These are phyloP conservation scores for Yarrowia yakushimensis DNA, from an alignment of 805 yeast genomes.

Conservation along the genomic window DNA sequence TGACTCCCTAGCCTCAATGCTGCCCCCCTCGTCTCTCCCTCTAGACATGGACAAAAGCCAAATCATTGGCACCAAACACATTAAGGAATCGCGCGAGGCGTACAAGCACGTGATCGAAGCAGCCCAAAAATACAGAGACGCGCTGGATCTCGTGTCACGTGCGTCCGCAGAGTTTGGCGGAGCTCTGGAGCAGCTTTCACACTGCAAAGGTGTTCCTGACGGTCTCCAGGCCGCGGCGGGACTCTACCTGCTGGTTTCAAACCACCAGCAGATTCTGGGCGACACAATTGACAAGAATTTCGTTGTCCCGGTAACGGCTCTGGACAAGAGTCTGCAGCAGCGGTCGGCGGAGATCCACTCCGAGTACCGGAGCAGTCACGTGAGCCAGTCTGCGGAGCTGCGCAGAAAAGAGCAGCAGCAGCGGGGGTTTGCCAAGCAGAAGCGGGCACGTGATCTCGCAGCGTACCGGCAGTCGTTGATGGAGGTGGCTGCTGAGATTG, in stretches of 20 bases:
- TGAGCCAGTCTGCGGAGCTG: constrained; percentile 50
- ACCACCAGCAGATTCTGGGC: constrained; percentile 70
- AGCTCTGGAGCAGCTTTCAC: constrained; percentile 62
- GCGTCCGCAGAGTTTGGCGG: constrained; percentile 71
- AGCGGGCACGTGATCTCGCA: constrained; percentile 58
- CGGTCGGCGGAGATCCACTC: constrained; percentile 49
- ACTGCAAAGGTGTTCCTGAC: constrained; percentile 48
- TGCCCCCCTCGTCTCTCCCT: neutral
- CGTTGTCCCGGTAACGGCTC: constrained; percentile 49
- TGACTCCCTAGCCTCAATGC: neutral
- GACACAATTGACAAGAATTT: constrained; percentile 53
- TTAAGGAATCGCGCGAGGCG: constrained; percentile 20
- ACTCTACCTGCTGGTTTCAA: constrained; percentile 67
- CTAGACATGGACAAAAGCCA: constrained; percentile 3
- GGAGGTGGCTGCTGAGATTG: constrained; percentile 68
- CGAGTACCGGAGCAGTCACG: constrained; percentile 52
- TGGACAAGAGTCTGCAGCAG: constrained; percentile 45
- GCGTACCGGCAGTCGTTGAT: constrained; percentile 63
- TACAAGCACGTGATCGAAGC: constrained; percentile 37
- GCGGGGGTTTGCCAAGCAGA: constrained; percentile 53
- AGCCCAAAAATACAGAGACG: constrained; percentile 46
- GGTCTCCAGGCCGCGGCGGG: constrained; percentile 41
- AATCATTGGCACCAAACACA: constrained; percentile 10
- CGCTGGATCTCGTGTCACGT: constrained; percentile 48
- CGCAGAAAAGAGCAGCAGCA: constrained; percentile 61